Conservation (phyloP, 352 stramenopile genomes). For the Phytophthora melonis region DNA sequence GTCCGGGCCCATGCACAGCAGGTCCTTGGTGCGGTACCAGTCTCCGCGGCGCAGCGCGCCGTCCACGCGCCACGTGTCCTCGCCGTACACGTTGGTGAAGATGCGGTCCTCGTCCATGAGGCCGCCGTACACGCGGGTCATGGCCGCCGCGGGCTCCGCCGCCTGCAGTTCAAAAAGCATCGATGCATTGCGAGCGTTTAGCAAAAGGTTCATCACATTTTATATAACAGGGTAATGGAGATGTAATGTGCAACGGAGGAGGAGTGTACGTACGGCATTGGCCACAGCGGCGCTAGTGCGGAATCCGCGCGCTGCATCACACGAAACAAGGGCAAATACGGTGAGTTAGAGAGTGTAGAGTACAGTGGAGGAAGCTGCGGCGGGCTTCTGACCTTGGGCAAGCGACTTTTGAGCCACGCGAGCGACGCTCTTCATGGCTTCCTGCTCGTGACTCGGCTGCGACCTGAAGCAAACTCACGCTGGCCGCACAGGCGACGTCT, state of each 20-base stretch:
- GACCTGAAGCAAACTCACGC: slow-evolving; percentile 33
- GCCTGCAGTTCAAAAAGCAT: slow-evolving; percentile 24
- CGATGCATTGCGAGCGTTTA: background rate
- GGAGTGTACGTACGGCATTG: slow-evolving; percentile 41
- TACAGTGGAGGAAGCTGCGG: background rate
- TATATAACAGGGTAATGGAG: slow-evolving; percentile 1
- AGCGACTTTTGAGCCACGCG: slow-evolving; percentile 45
- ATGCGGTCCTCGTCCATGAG: slow-evolving; percentile 99
- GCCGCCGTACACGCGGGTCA: slow-evolving; percentile 93
- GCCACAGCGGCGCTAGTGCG: slow-evolving; percentile 49
- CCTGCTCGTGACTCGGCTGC: slow-evolving; percentile 4
- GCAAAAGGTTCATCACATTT: slow-evolving; percentile 4
- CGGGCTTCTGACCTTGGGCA: slow-evolving; percentile 29
- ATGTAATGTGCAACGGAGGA: background rate
- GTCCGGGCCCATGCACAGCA: slow-evolving; percentile 98
- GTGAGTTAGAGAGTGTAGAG: background rate
- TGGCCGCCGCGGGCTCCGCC: slow-evolving; percentile 57
- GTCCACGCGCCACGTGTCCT: slow-evolving; percentile 92
- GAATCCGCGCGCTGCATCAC: slow-evolving; percentile 40
- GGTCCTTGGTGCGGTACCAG: slow-evolving; percentile 97
- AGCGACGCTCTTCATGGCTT: slow-evolving; percentile 49
- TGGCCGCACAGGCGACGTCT: slow-evolving; percentile 22
- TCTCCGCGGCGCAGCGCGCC: slow-evolving; percentile 95
- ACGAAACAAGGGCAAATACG: background rate
- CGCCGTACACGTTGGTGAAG: slow-evolving; percentile 99